These are phyloP conservation scores for Lunularia cruciata DNA, from an alignment of 225 moss, liverwort and hornwort genomes.

Conservation along the genomic window DNA sequence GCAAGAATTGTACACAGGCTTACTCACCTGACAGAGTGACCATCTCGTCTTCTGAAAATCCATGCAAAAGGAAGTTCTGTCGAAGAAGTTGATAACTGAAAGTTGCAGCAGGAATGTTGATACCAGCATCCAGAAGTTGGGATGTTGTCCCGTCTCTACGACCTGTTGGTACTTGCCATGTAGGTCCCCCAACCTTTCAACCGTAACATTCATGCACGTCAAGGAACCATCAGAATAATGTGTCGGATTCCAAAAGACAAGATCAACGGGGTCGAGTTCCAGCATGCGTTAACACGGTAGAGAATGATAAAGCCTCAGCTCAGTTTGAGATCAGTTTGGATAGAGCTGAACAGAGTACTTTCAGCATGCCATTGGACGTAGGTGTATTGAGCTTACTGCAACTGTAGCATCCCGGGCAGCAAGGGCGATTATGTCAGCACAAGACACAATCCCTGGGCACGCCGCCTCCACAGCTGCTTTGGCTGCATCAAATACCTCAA, in stretches of 20 bases:
- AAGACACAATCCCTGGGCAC: constrained; percentile 60
- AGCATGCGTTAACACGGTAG: too few species aligned
- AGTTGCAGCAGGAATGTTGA: constrained; percentile 45
- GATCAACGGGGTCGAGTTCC: too few species aligned
- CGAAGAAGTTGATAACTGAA: constrained; percentile 38
- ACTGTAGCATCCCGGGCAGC: constrained; percentile 41
- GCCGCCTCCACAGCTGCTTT: constrained; percentile 63
- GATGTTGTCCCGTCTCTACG: constrained; percentile 60
- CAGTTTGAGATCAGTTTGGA: not conserved
- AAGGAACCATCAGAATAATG: too few species aligned
- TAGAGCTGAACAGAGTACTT: not conserved
- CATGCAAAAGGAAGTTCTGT: constrained; percentile 48
- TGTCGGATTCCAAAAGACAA: too few species aligned
- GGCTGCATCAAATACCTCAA: constrained; percentile 46
- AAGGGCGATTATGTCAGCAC: constrained; percentile 61
- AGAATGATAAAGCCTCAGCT: not conserved
- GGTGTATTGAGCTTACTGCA: constrained; percentile 12
- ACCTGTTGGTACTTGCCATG: constrained; percentile 54
- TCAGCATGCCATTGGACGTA: too few species aligned
- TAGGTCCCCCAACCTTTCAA: constrained; percentile 46
- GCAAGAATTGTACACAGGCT: not conserved
- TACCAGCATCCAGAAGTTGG: constrained; percentile 44
- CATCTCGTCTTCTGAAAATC: constrained; percentile 58
- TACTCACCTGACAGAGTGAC: constrained; percentile 45
- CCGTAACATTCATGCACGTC: too few species aligned